phyloP scores from a whole-genome alignment of 805 yeast species.

The Cyberlindnera saturnus region DNA sequence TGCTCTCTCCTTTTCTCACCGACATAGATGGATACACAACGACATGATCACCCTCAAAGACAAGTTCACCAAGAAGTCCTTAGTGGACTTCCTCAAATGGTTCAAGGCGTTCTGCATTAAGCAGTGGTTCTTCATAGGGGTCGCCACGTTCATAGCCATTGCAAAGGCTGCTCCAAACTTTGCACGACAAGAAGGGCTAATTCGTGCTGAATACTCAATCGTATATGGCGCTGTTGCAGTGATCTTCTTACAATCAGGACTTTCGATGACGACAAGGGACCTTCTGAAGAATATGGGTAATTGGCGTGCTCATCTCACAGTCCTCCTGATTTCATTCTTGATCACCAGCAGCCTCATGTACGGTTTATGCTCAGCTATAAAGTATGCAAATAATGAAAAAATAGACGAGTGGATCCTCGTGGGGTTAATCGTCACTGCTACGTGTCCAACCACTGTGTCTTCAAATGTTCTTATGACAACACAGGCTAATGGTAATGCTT shows the following conservation, averaged over 20 bases:
- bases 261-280: constrained; percentile 64
- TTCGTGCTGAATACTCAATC: constrained; percentile 68
- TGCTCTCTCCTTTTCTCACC: too few species aligned
- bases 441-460: constrained; percentile 89
- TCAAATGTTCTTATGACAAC: constrained; percentile 92
- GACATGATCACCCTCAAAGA: too few species aligned
- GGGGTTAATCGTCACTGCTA: constrained; percentile 76
- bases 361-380: constrained; percentile 67
- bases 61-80: too few species aligned
- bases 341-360: constrained; percentile 65
- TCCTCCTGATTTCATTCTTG: constrained; percentile 60
- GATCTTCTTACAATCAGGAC: constrained; percentile 76
- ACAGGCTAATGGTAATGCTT: constrained; percentile 76
- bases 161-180: constrained; percentile 77
- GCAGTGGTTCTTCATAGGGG: constrained; percentile 73
- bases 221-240: constrained; percentile 85
- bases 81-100: neutral
- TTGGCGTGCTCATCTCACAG: constrained; percentile 80
- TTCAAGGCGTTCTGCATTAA: constrained; percentile 13
- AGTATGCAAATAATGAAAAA: constrained; percentile 44
- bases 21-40: too few species aligned
- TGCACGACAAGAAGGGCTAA: constrained; percentile 77
- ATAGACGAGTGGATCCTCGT: constrained; percentile 74
- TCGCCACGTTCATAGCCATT: constrained; percentile 68
- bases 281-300: constrained; percentile 55